Conservation (phyloP, 1,284 basidiomycete species). For the Rhizoctonia solani region DNA sequence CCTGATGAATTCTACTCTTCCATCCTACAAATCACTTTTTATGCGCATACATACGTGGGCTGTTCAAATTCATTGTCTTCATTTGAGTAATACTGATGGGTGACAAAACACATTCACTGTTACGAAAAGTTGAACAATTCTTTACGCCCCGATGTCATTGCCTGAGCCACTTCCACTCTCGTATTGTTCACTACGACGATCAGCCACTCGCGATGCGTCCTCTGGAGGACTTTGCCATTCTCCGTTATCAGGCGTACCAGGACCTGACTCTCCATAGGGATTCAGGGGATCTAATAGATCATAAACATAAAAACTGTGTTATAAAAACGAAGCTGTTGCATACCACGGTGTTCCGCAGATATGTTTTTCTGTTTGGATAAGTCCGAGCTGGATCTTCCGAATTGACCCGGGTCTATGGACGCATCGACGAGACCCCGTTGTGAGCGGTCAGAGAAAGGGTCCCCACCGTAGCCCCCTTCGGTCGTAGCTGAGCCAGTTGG, state of each 20-base stretch:
- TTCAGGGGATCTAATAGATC: conserved; percentile 18
- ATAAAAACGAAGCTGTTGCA: not conserved
- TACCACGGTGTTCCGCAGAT: conserved; percentile 21
- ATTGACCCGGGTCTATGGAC: conserved; percentile 28
- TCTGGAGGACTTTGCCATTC: conserved; percentile 19
- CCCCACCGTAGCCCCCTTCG: conserved; percentile 4
- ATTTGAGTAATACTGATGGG: too few species aligned
- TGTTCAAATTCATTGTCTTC: too few species aligned
- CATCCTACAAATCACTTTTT: too few species aligned
- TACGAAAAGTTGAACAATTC: not conserved
- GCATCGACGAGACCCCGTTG: conserved; percentile 27
- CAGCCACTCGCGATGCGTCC: conserved; percentile 30
- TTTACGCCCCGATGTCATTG: conserved; percentile 29
- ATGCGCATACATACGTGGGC: too few species aligned
- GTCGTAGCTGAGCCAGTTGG: not conserved
- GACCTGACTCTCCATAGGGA: conserved; percentile 31
- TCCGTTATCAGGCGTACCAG: conserved; percentile 32
- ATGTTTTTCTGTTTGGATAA: not conserved
- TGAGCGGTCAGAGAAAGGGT: conserved; percentile 32
- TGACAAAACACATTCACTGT: too few species aligned
- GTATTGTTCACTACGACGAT: conserved; percentile 29
- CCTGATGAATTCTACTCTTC: too few species aligned
- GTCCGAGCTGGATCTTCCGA: conserved; percentile 10
- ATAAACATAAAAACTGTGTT: not conserved
- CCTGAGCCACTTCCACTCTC: conserved; percentile 17